Evolutionary conservation across 768 basidiomycete species (phyloP).

Genomic region (Boletus rex-veris): DNA sequence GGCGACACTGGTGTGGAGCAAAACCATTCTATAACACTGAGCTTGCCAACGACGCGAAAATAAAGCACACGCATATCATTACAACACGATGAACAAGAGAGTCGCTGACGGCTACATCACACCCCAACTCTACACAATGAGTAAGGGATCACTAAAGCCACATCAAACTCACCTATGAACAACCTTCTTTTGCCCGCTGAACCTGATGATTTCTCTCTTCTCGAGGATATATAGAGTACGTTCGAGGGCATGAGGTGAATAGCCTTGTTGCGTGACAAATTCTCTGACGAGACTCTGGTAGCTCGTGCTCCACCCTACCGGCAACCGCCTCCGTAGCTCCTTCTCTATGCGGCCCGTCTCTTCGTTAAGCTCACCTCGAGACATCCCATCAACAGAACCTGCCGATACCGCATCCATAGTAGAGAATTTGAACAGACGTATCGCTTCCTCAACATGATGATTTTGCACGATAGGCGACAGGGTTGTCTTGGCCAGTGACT

Average conservation of each 20-base stretch:
- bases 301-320: constrained; percentile 95
- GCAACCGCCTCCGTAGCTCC: constrained; percentile 77
- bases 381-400: constrained; percentile 89
- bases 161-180: constrained; percentile 40
- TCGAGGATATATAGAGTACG: constrained; percentile 88
- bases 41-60: background rate
- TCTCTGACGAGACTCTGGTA: constrained; percentile 91
- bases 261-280: constrained; percentile 91
- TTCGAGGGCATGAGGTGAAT: constrained; percentile 86
- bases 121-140: constrained; percentile 31
- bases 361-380: constrained; percentile 87
- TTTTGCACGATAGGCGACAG: constrained; percentile 81
- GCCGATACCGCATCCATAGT: constrained; percentile 99
- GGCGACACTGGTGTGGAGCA: constrained; percentile 24
- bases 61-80: background rate
- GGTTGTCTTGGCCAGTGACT: constrained; percentile 92
- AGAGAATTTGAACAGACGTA: constrained; percentile 96
- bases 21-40: background rate
- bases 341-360: constrained; percentile 90
- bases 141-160: background rate
- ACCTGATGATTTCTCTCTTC: constrained; percentile 92
- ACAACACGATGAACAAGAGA: background rate
- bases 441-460: constrained; percentile 96
- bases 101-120: background rate
- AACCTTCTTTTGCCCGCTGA: constrained; percentile 56